These are phyloP conservation scores for Thraustochytrium striatum DNA, from an alignment of 352 stramenopile genomes.

Conservation along the genomic window DNA sequence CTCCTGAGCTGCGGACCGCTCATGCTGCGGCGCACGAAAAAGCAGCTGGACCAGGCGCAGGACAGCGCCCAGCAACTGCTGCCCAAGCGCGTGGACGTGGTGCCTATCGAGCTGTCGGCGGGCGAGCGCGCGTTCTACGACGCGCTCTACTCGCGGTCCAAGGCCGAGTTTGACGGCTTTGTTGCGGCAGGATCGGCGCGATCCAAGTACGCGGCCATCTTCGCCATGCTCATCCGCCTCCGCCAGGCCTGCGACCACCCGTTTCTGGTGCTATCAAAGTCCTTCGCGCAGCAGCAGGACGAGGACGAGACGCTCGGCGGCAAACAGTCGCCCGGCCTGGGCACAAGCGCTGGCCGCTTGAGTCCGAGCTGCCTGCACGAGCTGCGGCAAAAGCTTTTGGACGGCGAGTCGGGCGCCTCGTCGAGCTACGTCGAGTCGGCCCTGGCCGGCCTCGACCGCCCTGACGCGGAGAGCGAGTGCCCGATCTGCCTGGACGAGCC, in stretches of 20 bases:
- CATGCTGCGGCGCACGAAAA: constrained; percentile 78
- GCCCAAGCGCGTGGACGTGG: constrained; percentile 60
- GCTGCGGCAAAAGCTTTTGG: background rate
- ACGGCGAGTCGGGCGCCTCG: background rate
- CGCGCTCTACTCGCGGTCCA: constrained; percentile 71
- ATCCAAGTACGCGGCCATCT: constrained; percentile 78
- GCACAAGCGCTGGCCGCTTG: background rate
- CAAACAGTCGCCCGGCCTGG: background rate
- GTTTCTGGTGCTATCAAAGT: constrained; percentile 64
- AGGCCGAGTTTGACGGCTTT: constrained; percentile 79
- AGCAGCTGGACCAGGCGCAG: constrained; percentile 64
- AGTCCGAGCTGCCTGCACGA: background rate
- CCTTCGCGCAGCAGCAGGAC: constrained; percentile 50
- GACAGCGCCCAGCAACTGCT: constrained; percentile 67
- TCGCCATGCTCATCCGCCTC: constrained; percentile 74
- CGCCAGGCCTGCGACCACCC: constrained; percentile 82
- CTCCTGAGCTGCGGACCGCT: constrained; percentile 60
- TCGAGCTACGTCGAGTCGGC: background rate
- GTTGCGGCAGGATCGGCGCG: constrained; percentile 68
- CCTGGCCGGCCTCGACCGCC: constrained; percentile 61
- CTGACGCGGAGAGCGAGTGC: constrained; percentile 71
- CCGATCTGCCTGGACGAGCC: constrained; percentile 74
- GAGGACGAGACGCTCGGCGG: constrained; percentile 51
- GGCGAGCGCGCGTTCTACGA: constrained; percentile 77
- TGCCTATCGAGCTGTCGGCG: constrained; percentile 66